phyloP scores from a whole-genome alignment of 2,329 filamentous ascomycete species.

The Elsinoe necatrix region DNA sequence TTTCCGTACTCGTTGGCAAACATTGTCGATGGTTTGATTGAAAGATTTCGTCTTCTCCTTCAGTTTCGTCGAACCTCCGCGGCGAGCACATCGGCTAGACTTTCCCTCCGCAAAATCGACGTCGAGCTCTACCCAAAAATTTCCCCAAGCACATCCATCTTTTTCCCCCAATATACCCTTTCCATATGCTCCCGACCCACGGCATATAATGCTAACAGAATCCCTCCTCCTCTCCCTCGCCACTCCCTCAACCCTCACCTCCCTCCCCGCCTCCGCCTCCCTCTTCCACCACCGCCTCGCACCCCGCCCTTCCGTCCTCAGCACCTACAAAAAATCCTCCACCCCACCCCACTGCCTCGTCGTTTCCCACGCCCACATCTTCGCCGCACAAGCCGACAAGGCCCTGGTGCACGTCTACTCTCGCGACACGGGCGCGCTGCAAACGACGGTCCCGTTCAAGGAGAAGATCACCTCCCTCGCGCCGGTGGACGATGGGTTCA shows the following conservation, averaged over 20 bases:
- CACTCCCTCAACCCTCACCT: constrained; percentile 36
- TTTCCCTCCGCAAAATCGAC: background rate
- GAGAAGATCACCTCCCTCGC: constrained; percentile 75
- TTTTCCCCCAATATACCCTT: too few species aligned
- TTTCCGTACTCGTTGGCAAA: background rate
- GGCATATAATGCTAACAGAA: constrained; percentile 40
- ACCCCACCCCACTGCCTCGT: constrained; percentile 71
- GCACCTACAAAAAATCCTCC: constrained; percentile 86
- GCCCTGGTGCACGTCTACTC: constrained; percentile 90
- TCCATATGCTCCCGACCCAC: constrained; percentile 5
- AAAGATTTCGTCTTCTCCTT: background rate
- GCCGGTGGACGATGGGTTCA: constrained; percentile 56
- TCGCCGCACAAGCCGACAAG: constrained; percentile 84
- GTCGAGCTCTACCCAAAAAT: background rate
- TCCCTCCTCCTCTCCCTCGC: constrained; percentile 43
- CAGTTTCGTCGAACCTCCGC: background rate
- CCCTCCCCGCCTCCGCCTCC: constrained; percentile 64
- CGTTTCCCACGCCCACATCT: constrained; percentile 72
- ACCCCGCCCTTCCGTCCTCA: constrained; percentile 64
- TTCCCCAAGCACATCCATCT: background rate
- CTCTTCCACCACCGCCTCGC: constrained; percentile 80
- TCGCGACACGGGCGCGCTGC: constrained; percentile 72
- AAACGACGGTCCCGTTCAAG: constrained; percentile 77
- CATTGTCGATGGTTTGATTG: background rate
- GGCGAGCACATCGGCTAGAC: background rate